phyloP scores from a whole-genome alignment of 139 green algal genomes.

The Chlorella vulgaris region DNA sequence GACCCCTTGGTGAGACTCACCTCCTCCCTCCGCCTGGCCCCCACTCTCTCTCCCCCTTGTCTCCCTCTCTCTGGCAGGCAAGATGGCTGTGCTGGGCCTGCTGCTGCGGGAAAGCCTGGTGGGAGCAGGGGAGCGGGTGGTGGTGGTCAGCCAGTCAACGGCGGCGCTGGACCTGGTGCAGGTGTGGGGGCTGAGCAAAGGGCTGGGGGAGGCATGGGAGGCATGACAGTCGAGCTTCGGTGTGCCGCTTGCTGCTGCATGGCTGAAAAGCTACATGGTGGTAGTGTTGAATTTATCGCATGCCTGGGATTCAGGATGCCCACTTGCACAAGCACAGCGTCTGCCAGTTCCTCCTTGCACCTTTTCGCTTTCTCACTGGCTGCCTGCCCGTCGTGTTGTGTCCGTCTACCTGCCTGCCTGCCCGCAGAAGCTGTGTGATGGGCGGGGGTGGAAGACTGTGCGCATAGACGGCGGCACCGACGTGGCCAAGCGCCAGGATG shows the following conservation, averaged over 20 bases:
- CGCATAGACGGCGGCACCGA: slow-evolving; percentile 80
- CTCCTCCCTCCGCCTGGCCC: background rate
- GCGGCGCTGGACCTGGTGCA: slow-evolving; percentile 72
- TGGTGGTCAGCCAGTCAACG: slow-evolving; percentile 79
- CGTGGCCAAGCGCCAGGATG: slow-evolving; percentile 65
- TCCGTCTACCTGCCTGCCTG: background rate
- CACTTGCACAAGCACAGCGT: no score
- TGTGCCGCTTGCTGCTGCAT: background rate
- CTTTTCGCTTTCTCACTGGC: background rate
- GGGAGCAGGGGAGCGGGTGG: slow-evolving; percentile 47
- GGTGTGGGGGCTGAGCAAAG: no score
- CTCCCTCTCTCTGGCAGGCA: slow-evolving; percentile 55
- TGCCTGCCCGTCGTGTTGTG: background rate
- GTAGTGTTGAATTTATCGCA: background rate
- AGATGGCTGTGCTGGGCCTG: slow-evolving; percentile 62
- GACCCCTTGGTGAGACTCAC: no score
- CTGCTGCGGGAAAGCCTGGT: slow-evolving; percentile 58
- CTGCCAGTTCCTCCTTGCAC: no score
- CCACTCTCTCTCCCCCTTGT: background rate
- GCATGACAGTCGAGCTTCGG: background rate
- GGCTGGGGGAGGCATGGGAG: background rate
- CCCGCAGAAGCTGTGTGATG: slow-evolving; percentile 17
- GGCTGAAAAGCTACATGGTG: background rate
- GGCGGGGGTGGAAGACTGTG: slow-evolving; percentile 38
- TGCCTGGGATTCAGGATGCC: no score